These are phyloP conservation scores for Polychytrium aggregatum DNA, from an alignment of 192 early-diverging fungal species.

Conservation along the genomic window DNA sequence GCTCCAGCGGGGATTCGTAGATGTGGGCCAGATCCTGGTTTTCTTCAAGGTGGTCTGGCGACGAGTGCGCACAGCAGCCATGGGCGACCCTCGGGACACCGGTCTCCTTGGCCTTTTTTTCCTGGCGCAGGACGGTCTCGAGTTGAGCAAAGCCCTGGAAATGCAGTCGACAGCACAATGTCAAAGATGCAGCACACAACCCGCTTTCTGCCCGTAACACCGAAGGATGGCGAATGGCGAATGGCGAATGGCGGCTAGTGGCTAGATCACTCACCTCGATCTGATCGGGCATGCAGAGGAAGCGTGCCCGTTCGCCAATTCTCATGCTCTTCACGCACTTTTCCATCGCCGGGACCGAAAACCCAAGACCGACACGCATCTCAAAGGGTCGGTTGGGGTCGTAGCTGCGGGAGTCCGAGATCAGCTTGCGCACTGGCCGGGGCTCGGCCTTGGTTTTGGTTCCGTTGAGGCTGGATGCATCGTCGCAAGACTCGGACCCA, in stretches of 20 bases:
- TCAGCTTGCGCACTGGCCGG: slow-evolving; percentile 19
- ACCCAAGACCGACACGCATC: slow-evolving; percentile 36
- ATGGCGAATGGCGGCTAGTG: background rate
- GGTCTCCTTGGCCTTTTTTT: slow-evolving; percentile 21
- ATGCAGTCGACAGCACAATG: background rate
- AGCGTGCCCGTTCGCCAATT: slow-evolving; percentile 28
- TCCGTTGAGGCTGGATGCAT: slow-evolving; percentile 4
- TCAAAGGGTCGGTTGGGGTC: slow-evolving; percentile 29
- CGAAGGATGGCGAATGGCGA: too few relatives aligned
- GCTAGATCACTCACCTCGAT: slow-evolving; percentile 15
- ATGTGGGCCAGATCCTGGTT: slow-evolving; percentile 23
- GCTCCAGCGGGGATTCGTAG: slow-evolving; percentile 26
- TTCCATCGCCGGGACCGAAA: slow-evolving; percentile 35
- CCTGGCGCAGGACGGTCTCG: slow-evolving; percentile 31
- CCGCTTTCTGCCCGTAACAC: too few relatives aligned
- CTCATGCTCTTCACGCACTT: slow-evolving; percentile 33
- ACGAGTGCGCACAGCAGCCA: slow-evolving; percentile 28
- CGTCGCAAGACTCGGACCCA: background rate
- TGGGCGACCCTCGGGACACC: too few relatives aligned
- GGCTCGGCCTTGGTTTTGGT: background rate
- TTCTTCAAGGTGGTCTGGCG: slow-evolving; percentile 13
- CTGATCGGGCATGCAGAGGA: slow-evolving; percentile 36
- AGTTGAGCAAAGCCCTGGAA: slow-evolving; percentile 36
- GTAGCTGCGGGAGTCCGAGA: slow-evolving; percentile 22
- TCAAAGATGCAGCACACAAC: background rate